These are phyloP conservation scores for Blastobotrys americana DNA, from an alignment of 805 yeast genomes.

Conservation along the genomic window DNA sequence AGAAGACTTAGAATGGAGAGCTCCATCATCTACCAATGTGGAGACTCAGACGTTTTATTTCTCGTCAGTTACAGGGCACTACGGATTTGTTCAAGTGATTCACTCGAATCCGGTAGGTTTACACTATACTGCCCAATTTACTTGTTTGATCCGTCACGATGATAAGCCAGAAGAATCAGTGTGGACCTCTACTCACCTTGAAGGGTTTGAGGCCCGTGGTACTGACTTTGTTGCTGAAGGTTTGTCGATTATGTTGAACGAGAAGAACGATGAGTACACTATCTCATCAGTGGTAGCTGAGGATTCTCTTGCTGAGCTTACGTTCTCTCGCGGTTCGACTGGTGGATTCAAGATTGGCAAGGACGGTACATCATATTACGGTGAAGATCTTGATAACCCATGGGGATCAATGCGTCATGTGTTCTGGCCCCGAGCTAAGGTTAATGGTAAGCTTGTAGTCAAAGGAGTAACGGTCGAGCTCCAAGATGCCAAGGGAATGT, in stretches of 20 bases:
- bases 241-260: constrained; percentile 53
- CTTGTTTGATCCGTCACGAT: constrained; percentile 68
- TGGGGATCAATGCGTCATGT: constrained; percentile 97
- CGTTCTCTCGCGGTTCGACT: constrained; percentile 45
- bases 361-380: constrained; percentile 80
- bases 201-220: constrained; percentile 66
- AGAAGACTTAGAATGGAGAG: constrained; percentile 70
- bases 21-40: constrained; percentile 78
- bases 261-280: constrained; percentile 44
- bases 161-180: constrained; percentile 45
- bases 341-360: constrained; percentile 87
- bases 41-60: constrained; percentile 94
- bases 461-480: constrained; percentile 33
- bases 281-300: constrained; percentile 48
- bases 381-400: constrained; percentile 73
- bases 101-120: constrained; percentile 88
- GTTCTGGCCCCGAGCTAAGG: constrained; percentile 89
- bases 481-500: constrained; percentile 51
- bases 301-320: constrained; percentile 65
- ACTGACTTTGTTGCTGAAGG: constrained; percentile 67
- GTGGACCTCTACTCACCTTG: constrained; percentile 91
- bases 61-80: constrained; percentile 52
- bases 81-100: constrained; percentile 89
- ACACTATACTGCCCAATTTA: constrained; percentile 80
- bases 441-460: constrained; percentile 55